Evolutionary conservation across 768 basidiomycete species (phyloP).

Genomic region (Mycena galopus): DNA sequence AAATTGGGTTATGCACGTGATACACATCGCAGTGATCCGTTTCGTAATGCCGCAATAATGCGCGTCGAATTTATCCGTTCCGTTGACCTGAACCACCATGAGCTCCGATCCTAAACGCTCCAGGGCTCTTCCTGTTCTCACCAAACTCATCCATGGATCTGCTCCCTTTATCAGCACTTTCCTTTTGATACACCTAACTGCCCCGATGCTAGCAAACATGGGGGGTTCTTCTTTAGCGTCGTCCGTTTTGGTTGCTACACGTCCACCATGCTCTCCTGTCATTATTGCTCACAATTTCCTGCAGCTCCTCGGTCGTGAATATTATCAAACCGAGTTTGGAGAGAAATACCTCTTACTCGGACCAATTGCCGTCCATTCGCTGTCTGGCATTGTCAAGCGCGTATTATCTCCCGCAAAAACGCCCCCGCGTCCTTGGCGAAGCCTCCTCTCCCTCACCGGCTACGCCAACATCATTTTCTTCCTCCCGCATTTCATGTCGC

Average conservation of each 20-base stretch:
- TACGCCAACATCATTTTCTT: slow-evolving; percentile 69
- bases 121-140: slow-evolving; percentile 50
- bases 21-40: too few relatives aligned
- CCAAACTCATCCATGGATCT: slow-evolving; percentile 73
- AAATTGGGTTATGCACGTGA: too few relatives aligned
- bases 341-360: slow-evolving; percentile 77
- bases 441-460: slow-evolving; percentile 71
- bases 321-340: slow-evolving; percentile 81
- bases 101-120: neutral
- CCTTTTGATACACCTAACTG: slow-evolving; percentile 82
- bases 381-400: slow-evolving; percentile 72
- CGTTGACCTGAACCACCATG: slow-evolving; percentile 12
- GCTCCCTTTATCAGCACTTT: slow-evolving; percentile 85
- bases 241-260: slow-evolving; percentile 68
- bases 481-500: slow-evolving; percentile 78
- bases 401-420: slow-evolving; percentile 56
- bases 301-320: slow-evolving; percentile 86
- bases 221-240: slow-evolving; percentile 80
- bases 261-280: neutral
- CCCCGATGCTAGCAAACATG: slow-evolving; percentile 77
- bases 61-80: neutral
- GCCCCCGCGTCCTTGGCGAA: slow-evolving; percentile 49
- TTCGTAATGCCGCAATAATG: too few relatives aligned
- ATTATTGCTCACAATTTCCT: neutral
- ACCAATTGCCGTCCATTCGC: slow-evolving; percentile 75